Conservation (phyloP, 2,329 filamentous ascomycete genomes). For the Fusarium sp. region DNA sequence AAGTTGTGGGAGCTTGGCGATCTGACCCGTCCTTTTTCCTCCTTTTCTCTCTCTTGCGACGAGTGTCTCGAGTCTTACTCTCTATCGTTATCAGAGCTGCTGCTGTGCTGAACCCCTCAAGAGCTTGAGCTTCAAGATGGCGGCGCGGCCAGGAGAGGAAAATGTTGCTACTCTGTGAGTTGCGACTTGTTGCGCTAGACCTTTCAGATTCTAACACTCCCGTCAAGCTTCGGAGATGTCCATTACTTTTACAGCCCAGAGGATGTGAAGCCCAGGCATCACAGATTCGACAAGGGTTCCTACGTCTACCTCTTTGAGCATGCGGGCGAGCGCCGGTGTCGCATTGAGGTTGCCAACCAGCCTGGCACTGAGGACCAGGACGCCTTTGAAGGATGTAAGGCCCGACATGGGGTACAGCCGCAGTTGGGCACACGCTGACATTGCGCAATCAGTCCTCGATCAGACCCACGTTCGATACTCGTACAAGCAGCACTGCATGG, state of each 20-base stretch:
- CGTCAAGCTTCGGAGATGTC: slow-evolving; percentile 76
- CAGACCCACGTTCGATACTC: slow-evolving; percentile 73
- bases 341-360: slow-evolving; percentile 80
- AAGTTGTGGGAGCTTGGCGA: slow-evolving; percentile 23
- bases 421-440: slow-evolving; percentile 16
- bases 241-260: slow-evolving; percentile 84
- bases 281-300: slow-evolving; percentile 82
- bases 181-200: background rate
- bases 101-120: background rate
- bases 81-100: background rate
- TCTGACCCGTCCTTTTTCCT: slow-evolving; percentile 1
- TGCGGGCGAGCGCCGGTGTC: slow-evolving; percentile 71
- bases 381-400: slow-evolving; percentile 80
- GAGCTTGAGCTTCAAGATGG: slow-evolving; percentile 50
- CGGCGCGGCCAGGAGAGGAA: slow-evolving; percentile 60
- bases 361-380: slow-evolving; percentile 81
- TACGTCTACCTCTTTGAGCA: slow-evolving; percentile 86
- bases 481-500: slow-evolving; percentile 78
- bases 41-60: slow-evolving; percentile 9
- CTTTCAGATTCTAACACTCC: slow-evolving; percentile 15
- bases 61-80: slow-evolving; percentile 9
- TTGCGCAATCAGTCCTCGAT: slow-evolving; percentile 68
- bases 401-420: slow-evolving; percentile 11
- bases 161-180: slow-evolving; percentile 63
- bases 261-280: slow-evolving; percentile 74